Evolutionary conservation across 2,329 filamentous ascomycete species (phyloP), one percentile per base, ranked within the genome.

Genomic region (Trichoderma sp.): DNA sequence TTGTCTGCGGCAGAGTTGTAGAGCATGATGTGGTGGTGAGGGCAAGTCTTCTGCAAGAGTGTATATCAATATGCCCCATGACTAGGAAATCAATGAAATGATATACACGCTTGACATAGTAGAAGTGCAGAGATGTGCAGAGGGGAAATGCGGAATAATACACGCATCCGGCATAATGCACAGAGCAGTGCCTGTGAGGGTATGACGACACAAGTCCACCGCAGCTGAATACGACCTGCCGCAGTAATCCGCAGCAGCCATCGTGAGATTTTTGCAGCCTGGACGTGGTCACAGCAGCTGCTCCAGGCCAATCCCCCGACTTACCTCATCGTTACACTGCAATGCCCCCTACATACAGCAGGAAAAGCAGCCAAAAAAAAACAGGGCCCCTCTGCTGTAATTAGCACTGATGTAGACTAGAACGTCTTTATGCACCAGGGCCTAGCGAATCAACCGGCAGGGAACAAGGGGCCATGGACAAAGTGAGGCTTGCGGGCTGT

Each of bases 271-370:
- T 24, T 19, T 35, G 13, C 40, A 8, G 19, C 40, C 1, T 24
- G 47, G 47, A 49, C 47, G n/a, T 49, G 33, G 47, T 13, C 47
- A 49, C 47, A 16, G 47, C 58, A 61, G 40, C 16, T 27, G 24
- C 37, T n/a, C 24, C 13, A 2, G n/a, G 19, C 29, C 29, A 33
- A 61, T 49, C 19, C 14, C 29, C 47, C 47, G 33, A 49, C 61
- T 64, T 64, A 64, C 61, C 53, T 64, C 61, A 64, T 64, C 49
- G 61, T 64, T 64, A 64, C 61, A 64, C 61, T 62, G 29, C 29
- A 62, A 52, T 53, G n/a, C 7, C 29, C 10, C 35, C 33, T 35
- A 35, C 33, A 13, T 49, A 21, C n/a, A 21, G 11, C 31, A 21
- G n/a, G 16, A 21, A 53, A 53, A 33, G 53, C 47, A 29, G 58